Evolutionary conservation across 2,329 filamentous ascomycete species (phyloP).

Genomic region (Cladophialophora yegresii): DNA sequence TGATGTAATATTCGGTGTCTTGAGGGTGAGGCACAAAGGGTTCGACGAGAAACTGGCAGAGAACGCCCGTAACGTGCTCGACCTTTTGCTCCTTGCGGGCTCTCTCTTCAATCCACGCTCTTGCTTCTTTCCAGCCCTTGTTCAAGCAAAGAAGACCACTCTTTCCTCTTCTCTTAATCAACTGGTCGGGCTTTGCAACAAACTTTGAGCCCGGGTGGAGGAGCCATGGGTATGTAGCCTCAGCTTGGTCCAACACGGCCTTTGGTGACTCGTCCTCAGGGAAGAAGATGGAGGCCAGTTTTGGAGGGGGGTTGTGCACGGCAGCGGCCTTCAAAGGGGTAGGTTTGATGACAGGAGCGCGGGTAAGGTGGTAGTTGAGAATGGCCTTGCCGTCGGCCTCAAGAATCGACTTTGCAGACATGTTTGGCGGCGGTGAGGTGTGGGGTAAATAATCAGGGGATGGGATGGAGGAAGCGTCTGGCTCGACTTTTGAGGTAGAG

Average conservation of each 20-base stretch:
- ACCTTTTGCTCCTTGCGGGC: slow-evolving; percentile 92
- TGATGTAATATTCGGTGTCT: slow-evolving; percentile 99
- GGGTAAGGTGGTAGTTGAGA: slow-evolving; percentile 99
- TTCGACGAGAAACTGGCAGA: slow-evolving; percentile 96
- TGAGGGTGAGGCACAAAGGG: slow-evolving; percentile 95
- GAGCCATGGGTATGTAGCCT: slow-evolving; percentile 96
- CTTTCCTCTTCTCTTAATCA: slow-evolving; percentile 99
- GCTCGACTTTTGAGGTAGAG: slow-evolving; percentile 12
- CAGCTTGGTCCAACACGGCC: slow-evolving; percentile 88
- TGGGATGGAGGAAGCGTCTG: neutral
- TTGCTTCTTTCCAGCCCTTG: slow-evolving; percentile 94
- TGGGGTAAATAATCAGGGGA: slow-evolving; percentile 30
- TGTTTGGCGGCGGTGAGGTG: slow-evolving; percentile 50
- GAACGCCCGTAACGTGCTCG: slow-evolving; percentile 82
- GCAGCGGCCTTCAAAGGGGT: slow-evolving; percentile 81
- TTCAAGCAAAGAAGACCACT: slow-evolving; percentile 94
- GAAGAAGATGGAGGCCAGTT: slow-evolving; percentile 90
- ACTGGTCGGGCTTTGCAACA: slow-evolving; percentile 98
- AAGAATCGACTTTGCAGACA: slow-evolving; percentile 96
- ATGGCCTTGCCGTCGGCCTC: slow-evolving; percentile 99
- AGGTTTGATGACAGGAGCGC: slow-evolving; percentile 95
- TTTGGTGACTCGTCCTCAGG: slow-evolving; percentile 81
- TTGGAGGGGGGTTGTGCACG: slow-evolving; percentile 89
- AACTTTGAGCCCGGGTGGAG: slow-evolving; percentile 81
- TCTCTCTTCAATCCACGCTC: slow-evolving; percentile 88